Base-by-base conservation (phyloP, 306 rosid species). In the Malus orientalis region DNA sequence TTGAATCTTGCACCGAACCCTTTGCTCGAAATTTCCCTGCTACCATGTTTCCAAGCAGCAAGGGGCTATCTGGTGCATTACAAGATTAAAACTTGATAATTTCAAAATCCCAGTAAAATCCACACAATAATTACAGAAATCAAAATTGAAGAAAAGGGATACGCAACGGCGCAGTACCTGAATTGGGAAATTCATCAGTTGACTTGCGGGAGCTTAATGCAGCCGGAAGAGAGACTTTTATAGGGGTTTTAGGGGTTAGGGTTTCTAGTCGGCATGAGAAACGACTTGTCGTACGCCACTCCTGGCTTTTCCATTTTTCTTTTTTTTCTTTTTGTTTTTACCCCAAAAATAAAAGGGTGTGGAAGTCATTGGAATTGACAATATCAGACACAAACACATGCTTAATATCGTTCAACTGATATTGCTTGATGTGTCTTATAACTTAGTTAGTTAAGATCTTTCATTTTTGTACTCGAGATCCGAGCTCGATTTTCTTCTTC, bases 41-140 rank as follows among this genome's bases (percentile, higher is more conserved):
- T 4, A 53, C 78, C 51, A 49, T 60, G 66, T 69, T 76, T 84
- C 53, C 27, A 51, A 75, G 84, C 66, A 55, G 76, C 84, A 86
- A 78, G 89, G 87, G 89, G 89, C 85, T 86, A 76, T 30, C 42
- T 64, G 81, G 89, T 83, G 85, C 85, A 58, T 75, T 64, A 6
- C 42, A 42, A 78, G 30, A 80, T 20, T 20, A 3, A 22, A 11
- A 44, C 18, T 13, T 25, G 32, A 66, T 27, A 1, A 45, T 27
- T 30, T 40, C 12, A 36, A 63, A n/a, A 44, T 18, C 29, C 10
- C 54, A 47, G 12, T 15, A 7, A 10, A 73, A 16, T 18, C 40
- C 57, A 6, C 16, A 42, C 10, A 10, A 23, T 25, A 18, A 25
- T 44, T 23, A 40, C 30, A 1, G 19, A 4, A 11, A 36, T 23